These are phyloP conservation scores for Colletotrichum spinosum DNA, from an alignment of 2,329 filamentous ascomycete genomes.

Conservation along the genomic window DNA sequence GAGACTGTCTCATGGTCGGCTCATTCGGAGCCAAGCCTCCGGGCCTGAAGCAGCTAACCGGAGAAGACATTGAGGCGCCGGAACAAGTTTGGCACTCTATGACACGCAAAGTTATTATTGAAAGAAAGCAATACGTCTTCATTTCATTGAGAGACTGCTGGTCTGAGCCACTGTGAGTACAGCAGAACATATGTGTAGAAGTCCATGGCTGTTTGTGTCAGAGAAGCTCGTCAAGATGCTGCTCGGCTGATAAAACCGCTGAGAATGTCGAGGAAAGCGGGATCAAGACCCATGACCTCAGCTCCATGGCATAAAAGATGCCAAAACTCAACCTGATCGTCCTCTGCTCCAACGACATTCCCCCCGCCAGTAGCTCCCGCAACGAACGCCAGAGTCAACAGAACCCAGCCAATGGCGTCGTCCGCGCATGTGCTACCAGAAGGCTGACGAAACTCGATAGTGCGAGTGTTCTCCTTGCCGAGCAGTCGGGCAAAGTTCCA, in stretches of 20 bases:
- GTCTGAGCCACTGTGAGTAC: background rate
- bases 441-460: slow-evolving; percentile 53
- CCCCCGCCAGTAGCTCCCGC: slow-evolving; percentile 42
- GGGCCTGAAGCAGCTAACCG: slow-evolving; percentile 19
- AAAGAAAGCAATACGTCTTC: no score
- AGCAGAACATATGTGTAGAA: background rate
- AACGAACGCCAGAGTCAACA: slow-evolving; percentile 48
- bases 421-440: slow-evolving; percentile 45
- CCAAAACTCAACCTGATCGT: slow-evolving; percentile 27
- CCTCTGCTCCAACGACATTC: slow-evolving; percentile 22
- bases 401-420: slow-evolving; percentile 47
- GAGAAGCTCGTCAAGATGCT: background rate
- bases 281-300: slow-evolving; percentile 26
- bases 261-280: slow-evolving; percentile 26
- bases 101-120: no score
- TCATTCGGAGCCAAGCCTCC: slow-evolving; percentile 23
- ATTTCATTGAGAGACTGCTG: background rate
- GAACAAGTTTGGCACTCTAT: background rate
- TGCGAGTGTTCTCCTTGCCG: slow-evolving; percentile 36
- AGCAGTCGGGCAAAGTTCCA: slow-evolving; percentile 51
- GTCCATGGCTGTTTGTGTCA: no score
- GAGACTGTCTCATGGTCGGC: slow-evolving; percentile 3
- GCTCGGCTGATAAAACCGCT: slow-evolving; percentile 14
- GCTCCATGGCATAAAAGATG: slow-evolving; percentile 32
- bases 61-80: background rate